Conservation (phyloP, 768 basidiomycete genomes). For the Suillus ampliporus region DNA sequence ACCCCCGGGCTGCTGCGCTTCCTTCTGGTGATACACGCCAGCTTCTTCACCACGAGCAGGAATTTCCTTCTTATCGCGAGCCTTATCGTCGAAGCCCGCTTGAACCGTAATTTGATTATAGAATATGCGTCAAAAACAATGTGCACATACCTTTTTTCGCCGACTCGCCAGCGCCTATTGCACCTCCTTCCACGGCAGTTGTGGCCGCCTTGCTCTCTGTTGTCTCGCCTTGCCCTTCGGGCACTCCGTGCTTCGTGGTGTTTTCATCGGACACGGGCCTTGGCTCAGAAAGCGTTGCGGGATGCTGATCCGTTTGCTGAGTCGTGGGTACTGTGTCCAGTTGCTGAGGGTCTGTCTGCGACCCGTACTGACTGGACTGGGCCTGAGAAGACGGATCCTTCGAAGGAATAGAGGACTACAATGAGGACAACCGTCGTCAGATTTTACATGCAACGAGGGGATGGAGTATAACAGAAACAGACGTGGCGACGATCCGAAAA, state of each 20-base stretch:
- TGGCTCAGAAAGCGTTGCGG: background rate
- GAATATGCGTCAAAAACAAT: background rate
- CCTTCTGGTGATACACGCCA: too few relatives aligned
- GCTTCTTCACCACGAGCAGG: background rate
- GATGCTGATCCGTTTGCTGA: background rate
- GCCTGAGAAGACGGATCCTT: background rate
- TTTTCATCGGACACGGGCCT: background rate
- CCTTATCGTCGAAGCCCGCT: background rate
- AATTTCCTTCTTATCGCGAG: background rate
- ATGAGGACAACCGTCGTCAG: background rate
- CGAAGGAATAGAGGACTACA: background rate
- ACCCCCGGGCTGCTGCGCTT: background rate
- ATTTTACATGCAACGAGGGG: background rate
- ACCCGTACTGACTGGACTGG: background rate
- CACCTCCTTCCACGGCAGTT: background rate
- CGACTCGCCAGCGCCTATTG: background rate
- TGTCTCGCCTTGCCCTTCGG: background rate
- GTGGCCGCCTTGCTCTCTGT: background rate
- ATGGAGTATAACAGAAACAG: background rate
- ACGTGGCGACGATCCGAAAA: too few relatives aligned
- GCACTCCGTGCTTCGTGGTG: background rate
- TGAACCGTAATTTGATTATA: background rate
- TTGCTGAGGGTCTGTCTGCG: background rate
- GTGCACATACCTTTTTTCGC: constrained; percentile 19
- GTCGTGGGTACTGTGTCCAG: background rate